Percentiles rank a stretch among this genome's conserved stretches.
Conservation (phyloP, 352 stramenopile genomes). For the Pythium apleroticum region DNA sequence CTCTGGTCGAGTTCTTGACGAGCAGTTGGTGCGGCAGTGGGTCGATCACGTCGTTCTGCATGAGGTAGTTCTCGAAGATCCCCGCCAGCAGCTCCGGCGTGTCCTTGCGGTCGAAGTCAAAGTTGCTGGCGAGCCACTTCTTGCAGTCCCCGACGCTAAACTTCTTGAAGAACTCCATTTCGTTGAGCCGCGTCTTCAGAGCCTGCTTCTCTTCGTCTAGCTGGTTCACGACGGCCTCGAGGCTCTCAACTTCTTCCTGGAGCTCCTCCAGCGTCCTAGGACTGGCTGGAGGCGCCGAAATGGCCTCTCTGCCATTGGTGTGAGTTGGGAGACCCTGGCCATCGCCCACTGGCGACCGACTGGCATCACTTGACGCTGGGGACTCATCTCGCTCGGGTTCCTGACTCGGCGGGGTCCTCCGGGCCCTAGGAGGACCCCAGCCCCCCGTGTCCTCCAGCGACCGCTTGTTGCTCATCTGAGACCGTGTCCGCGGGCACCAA, state of each 20-base stretch:
- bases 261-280: conserved; percentile 26
- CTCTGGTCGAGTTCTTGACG: conserved; percentile 49
- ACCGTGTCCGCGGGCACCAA: not conserved
- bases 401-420: not conserved
- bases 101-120: conserved; percentile 60
- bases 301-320: conserved; percentile 16
- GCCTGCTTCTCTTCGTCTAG: conserved; percentile 51
- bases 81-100: conserved; percentile 40
- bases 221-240: conserved; percentile 41
- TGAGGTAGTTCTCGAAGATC: conserved; percentile 56
- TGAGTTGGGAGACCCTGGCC: conserved; percentile 18
- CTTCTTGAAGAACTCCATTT: conserved; percentile 37
- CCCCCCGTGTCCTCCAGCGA: conserved; percentile 8
- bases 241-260: conserved; percentile 40
- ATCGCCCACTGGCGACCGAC: conserved; percentile 1
- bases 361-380: not conserved
- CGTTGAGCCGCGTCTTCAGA: conserved; percentile 46
- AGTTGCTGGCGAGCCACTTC: conserved; percentile 52
- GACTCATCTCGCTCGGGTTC: conserved; percentile 12
- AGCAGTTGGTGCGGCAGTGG: conserved; percentile 50
- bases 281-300: conserved; percentile 4
- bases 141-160: conserved; percentile 47
- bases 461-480: conserved; percentile 20
- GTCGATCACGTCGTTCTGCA: conserved; percentile 46
- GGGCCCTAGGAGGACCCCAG: conserved; percentile 4